A percentile compares a stretch with the other conserved stretches of the same genome.
Conservation (phyloP, 2,329 filamentous ascomycete genomes). For the Falciphora oryzae region DNA sequence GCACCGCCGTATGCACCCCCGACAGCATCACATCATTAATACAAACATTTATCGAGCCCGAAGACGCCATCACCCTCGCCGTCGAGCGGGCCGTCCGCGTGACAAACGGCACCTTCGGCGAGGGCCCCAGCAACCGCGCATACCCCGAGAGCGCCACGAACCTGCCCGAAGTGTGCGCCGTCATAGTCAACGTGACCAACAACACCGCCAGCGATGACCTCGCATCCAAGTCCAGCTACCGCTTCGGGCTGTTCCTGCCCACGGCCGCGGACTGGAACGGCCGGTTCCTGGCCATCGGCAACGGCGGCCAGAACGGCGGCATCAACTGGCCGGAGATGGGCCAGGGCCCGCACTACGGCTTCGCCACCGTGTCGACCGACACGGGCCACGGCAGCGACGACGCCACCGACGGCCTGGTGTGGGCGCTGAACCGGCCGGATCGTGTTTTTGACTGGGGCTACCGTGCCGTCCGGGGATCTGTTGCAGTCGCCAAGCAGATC, state of each 20-base stretch:
- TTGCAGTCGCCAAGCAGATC: conserved; percentile 38
- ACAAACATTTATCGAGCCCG: background rate
- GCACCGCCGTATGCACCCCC: background rate
- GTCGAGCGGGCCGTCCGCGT: conserved; percentile 21
- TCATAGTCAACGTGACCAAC: conserved; percentile 29
- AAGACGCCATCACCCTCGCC: conserved; percentile 21
- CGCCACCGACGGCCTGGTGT: conserved; percentile 14
- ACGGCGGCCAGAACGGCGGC: conserved; percentile 4
- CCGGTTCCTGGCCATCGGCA: conserved; percentile 7
- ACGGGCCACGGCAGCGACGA: conserved; percentile 10
- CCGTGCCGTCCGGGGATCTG: conserved; percentile 5
- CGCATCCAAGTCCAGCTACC: conserved; percentile 16
- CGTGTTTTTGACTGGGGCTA: conserved; percentile 7
- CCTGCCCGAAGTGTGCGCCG: conserved; percentile 30
- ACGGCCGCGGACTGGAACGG: conserved; percentile 1
- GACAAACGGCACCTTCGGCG: conserved; percentile 18
- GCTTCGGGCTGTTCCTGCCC: conserved; percentile 9
- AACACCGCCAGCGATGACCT: conserved; percentile 3
- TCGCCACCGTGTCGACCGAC: conserved; percentile 5
- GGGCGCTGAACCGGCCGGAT: conserved; percentile 4
- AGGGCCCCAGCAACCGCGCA: conserved; percentile 17
- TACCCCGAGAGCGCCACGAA: conserved; percentile 24
- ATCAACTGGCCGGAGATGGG: conserved; percentile 10
- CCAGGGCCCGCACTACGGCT: conserved; percentile 1
- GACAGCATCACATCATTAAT: background rate